Percentiles rank a stretch among this genome's conserved stretches.
Conservation (phyloP, 495 filamentous ascomycete genomes). For the Sordaria brevicollis region DNA sequence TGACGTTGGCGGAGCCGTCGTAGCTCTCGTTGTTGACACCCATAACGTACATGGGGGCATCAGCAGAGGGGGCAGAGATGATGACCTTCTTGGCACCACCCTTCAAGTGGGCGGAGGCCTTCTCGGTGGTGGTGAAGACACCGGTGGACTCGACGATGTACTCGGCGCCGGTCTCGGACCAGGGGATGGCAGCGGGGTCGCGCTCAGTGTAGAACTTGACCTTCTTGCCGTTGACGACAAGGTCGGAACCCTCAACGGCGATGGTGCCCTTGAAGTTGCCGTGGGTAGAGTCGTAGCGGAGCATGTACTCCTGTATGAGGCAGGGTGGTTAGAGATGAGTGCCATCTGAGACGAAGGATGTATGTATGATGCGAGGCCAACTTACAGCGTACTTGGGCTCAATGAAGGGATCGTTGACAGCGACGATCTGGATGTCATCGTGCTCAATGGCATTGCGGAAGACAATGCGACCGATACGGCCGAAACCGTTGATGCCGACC, state of each 20-base stretch:
- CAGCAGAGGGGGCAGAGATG: constrained; percentile 97
- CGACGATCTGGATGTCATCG: constrained; percentile 76
- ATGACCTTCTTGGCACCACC: constrained; percentile 99
- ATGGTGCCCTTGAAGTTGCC: constrained; percentile 92
- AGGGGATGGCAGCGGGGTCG: constrained; percentile 86
- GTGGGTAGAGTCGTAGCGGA: constrained; percentile 97
- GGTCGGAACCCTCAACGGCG: constrained; percentile 59
- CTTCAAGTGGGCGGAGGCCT: constrained; percentile 92
- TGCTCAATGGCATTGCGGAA: constrained; percentile 68
- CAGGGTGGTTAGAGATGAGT: constrained; percentile 10
- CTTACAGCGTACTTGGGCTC: constrained; percentile 94
- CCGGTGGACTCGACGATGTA: constrained; percentile 99
- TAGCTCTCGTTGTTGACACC: constrained; percentile 95
- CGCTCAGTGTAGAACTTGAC: constrained; percentile 93
- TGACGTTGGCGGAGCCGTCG: constrained; percentile 76
- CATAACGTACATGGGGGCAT: constrained; percentile 99
- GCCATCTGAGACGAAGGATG: not conserved
- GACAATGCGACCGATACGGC: constrained; percentile 96
- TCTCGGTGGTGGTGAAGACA: constrained; percentile 98
- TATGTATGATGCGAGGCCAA: constrained; percentile 10
- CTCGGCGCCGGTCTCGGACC: constrained; percentile 76
- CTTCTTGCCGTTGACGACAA: constrained; percentile 89
- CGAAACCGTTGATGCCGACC: constrained; percentile 99
- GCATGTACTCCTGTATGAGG: constrained; percentile 78
- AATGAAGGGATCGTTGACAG: constrained; percentile 99